Evolutionary conservation across 148 eudicot genomes (phyloP), one percentile per base, ranked within the genome.

Genomic region (Rhododendron simsii): DNA sequence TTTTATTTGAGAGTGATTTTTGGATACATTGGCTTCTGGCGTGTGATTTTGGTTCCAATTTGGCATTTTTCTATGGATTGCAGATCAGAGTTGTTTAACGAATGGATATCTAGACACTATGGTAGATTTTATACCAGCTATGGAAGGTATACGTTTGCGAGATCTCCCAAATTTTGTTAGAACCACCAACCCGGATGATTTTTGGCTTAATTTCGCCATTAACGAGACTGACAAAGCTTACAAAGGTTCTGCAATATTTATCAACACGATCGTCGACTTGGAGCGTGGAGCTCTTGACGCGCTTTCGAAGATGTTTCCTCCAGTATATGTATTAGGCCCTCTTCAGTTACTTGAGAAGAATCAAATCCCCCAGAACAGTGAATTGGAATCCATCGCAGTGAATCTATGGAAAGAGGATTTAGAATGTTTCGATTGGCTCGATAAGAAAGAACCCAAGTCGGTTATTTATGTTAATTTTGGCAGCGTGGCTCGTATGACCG

Each of bases 391-490:
- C 1, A 78, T 90, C 0, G 85, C 80, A 11, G 80, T 87, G 3
- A 90, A 84, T 78, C 80, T 90, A 0, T 90, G 91, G 91, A 86
- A 83, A 80, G 91, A 90, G 59, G 89, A 87, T 2, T 33, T 78
- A 0, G 63, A 80, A 0, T 90, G 91, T 33, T 71, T 90, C 0
- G 48, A 74, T n/a, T 90, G 91, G 91, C 87, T 90, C 18, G 87
- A 90, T 47, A 11, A 83, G 1, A 85, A 87, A 81, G 75, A 73
- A 2, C 85, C 88, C 20, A 74, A 74, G 50, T 87, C 91, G 0
- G 91, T 90, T 3, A 86, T 90, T 51, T 90, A 90, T 20, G 91
- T 90, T 0, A 90, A 90, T 28, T 87, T 87, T 53, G 90, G 90
- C 21, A 89, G 89, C 88, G 84, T 89, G 47, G 81, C 87, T 26